Evolutionary conservation across 2,329 filamentous ascomycete species (phyloP), one percentile per base, ranked within the genome.

Genomic region (Sporothrix schenckii): DNA sequence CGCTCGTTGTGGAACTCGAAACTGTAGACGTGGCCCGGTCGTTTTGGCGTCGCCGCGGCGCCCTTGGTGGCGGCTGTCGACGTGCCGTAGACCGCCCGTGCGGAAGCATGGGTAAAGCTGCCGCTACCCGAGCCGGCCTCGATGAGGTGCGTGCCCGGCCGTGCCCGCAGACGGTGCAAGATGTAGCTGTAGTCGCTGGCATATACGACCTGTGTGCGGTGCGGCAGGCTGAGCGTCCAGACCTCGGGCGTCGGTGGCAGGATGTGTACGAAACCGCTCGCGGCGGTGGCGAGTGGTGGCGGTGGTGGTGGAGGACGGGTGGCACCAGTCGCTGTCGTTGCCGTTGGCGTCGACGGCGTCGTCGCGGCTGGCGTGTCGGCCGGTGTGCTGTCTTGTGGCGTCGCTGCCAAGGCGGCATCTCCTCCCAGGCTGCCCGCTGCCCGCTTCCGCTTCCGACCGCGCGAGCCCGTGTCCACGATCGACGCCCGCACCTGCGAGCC

Each of bases 401-500:
- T 53, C n/a, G 49, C 50, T 7, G 52, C 52, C n/a, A n/a, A n/a
- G 44, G 68, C 65, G 69, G 24, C 63, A 39, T 11, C 24, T 5
- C 74, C 72, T 9, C 74, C 83, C 72, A 87, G 85, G 54, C 80
- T 60, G 24, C 14, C 49, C 9, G 24, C 34, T 24, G 52, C 49
- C 60, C 73, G 70, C 78, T 89, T 89, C 69, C 86, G 83, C 79
- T 90, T 91, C 67, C 91, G 87, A 47, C 93, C 93, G 75, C 93
- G 85, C n/a, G 93, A 95, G 14, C 94, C 93, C 0, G 94, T 97
- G 77, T 97, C 92, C 70, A 97, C 93, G 44, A 90, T 88, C 1
- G 93, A 97, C 9, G 95, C 95, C 61, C 92, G 87, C 27, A 98
- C 89, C 78, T 98, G 95, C 7, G 92, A 93, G 39, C 95, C 95